A percentile compares a stretch with the other conserved stretches of the same genome.
Conservation (phyloP, 176 grass and related monocot species). For the Musa acuminata region DNA sequence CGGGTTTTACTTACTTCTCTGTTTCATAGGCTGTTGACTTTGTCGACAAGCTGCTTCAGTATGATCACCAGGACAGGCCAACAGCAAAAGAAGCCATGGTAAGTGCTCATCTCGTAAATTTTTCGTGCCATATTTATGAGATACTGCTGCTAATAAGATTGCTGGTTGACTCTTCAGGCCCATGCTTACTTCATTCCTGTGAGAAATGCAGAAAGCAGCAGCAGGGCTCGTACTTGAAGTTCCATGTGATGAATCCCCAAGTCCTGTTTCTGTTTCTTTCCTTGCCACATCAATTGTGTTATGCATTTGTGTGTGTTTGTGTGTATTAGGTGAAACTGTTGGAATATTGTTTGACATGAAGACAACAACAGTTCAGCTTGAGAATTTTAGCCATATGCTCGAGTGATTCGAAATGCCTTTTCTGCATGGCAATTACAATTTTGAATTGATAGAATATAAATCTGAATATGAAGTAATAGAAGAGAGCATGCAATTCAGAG, state of each 20-base stretch:
- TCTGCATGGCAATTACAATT: no score
- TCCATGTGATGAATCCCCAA: background rate
- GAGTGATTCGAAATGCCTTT: no score
- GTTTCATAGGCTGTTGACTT: conserved; percentile 71
- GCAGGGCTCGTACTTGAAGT: background rate
- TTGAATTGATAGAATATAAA: no score
- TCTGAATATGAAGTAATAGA: no score
- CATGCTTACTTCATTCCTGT: conserved; percentile 13
- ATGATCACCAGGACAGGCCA: conserved; percentile 86
- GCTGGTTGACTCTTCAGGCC: background rate
- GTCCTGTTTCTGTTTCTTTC: background rate
- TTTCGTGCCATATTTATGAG: background rate
- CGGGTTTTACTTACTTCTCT: background rate
- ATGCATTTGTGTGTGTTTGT: no score
- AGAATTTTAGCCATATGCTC: no score
- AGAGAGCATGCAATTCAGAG: no score
- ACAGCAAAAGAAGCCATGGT: conserved; percentile 94
- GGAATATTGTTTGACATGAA: no score
- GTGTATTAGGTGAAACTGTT: no score
- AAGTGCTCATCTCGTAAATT: background rate
- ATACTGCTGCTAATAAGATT: background rate
- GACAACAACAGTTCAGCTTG: no score
- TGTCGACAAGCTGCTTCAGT: conserved; percentile 65
- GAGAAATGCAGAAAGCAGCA: conserved; percentile 8
- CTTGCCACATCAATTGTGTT: no score